Evolutionary conservation across 371 early-diverging fungal genomes (phyloP).

Genomic region (Rhizopus stolonifer): DNA sequence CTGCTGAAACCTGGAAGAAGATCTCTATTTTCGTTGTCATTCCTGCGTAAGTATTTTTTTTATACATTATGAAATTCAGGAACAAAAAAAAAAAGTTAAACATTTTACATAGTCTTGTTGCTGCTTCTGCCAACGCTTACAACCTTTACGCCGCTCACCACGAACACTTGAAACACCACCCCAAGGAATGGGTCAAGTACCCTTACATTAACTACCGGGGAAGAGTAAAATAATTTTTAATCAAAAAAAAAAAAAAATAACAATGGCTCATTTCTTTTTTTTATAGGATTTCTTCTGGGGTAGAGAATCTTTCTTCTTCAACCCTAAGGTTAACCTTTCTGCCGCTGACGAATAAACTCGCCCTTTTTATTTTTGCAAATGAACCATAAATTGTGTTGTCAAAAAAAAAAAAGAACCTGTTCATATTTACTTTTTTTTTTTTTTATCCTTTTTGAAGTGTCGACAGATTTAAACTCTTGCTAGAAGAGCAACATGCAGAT

Average conservation of each 20-base stretch:
- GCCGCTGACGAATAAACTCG: slow-evolving; percentile 26
- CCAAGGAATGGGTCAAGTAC: slow-evolving; percentile 42
- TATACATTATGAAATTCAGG: background rate
- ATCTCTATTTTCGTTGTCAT: slow-evolving; percentile 47
- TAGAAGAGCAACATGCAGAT: too few species aligned
- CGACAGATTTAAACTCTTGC: too few species aligned
- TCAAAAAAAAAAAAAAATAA: background rate
- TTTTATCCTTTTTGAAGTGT: too few species aligned
- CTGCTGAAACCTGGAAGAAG: slow-evolving; percentile 55
- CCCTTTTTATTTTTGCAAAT: too few species aligned
- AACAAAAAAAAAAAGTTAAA: background rate
- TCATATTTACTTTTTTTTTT: too few species aligned
- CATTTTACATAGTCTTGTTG: slow-evolving; percentile 32
- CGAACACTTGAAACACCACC: slow-evolving; percentile 47
- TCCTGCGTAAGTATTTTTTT: slow-evolving; percentile 40
- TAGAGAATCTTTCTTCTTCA: slow-evolving; percentile 50
- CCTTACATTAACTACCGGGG: slow-evolving; percentile 46
- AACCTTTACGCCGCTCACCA: slow-evolving; percentile 38
- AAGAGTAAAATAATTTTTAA: slow-evolving; percentile 3
- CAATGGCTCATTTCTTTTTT: too few species aligned
- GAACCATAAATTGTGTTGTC: too few species aligned
- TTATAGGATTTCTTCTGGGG: slow-evolving; percentile 50
- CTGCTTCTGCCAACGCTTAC: slow-evolving; percentile 46
- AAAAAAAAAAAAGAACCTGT: too few species aligned
- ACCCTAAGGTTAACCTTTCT: slow-evolving; percentile 50